Evolutionary conservation across 116 monocot genomes (phyloP), one percentile per base, ranked within the genome.

Genomic region (Thalassia testudinum): DNA sequence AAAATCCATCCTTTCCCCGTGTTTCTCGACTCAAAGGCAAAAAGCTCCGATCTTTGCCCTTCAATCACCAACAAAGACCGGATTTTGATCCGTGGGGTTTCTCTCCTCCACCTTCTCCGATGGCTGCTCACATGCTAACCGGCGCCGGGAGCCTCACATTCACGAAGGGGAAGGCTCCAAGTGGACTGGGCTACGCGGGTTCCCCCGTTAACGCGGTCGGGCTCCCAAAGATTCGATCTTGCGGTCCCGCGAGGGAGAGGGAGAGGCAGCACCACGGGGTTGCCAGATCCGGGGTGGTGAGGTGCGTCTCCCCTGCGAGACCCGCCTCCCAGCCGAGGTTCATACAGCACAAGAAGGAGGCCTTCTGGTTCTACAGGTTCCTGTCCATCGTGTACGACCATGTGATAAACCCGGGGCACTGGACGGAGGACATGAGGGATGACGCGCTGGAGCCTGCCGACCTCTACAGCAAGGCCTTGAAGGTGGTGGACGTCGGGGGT

Each of bases 401-500:
- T 60, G 52, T 86, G 34, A 79, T 86, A 65, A 91, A 85, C 68
- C 85, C 91, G 18, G 78, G 85, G 7, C 88, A 81, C 44, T 95
- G 88, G 88, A 95, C 88, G 20, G 88, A 85, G 68, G 95, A 95
- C 79, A 88, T 95, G 95, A 73, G 95, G 47, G 95, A 87, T 51
- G 95, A 95, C 12, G 95, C 95, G 0, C 75, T 95, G 40, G 75
- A 88, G 70, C 95, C 88, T 10, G 95, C 88, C 0, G 88, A 88
- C 20, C 72, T 95, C 11, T 77, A 65, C 24, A 61, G 73, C 63
- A 24, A 68, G 12, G 50, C 68, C 24, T n/a, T 92, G 60, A 92
- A 78, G 75, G 81, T 79, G 22, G 87, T 88, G 27, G 95, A 95
- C 64, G 95, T 95, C 1, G 95, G 95, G 1, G 95, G 95, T 1